These are phyloP conservation scores for Mallotus nudiflorus DNA, from an alignment of 345 rosid genomes.

Conservation along the genomic window DNA sequence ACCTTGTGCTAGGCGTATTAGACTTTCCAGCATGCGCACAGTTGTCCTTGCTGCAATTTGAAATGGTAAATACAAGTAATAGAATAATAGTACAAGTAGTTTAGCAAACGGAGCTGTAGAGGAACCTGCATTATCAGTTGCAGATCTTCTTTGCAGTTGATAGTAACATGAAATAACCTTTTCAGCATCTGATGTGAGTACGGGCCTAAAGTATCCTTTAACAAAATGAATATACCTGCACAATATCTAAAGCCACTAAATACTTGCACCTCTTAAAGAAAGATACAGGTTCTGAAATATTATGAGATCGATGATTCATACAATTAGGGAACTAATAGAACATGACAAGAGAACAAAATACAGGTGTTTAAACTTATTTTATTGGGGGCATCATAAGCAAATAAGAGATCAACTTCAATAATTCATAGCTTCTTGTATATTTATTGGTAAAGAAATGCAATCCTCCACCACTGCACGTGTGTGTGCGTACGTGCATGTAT, in stretches of 20 bases:
- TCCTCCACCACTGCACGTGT: too few species aligned
- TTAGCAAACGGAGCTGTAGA: slow-evolving; percentile 9
- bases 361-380: too few species aligned
- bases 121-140: slow-evolving; percentile 82
- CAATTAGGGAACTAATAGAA: background rate
- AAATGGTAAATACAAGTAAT: slow-evolving; percentile 5
- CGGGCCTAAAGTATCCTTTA: slow-evolving; percentile 73
- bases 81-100: slow-evolving; percentile 3
- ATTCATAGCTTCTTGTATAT: too few species aligned
- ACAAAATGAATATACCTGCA: slow-evolving; percentile 82
- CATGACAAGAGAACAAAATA: background rate
- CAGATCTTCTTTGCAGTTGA: slow-evolving; percentile 96
- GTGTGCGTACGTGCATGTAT: too few species aligned
- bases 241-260: slow-evolving; percentile 14
- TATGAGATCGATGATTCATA: background rate
- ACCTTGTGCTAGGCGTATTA: slow-evolving; percentile 98
- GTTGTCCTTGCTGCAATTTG: slow-evolving; percentile 81
- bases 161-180: slow-evolving; percentile 83
- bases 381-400: too few species aligned
- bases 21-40: slow-evolving; percentile 95
- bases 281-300: background rate
- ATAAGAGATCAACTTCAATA: too few species aligned
- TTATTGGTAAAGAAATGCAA: too few species aligned
- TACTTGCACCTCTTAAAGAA: background rate
- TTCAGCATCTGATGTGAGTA: slow-evolving; percentile 86